A percentile compares a stretch with the other conserved stretches of the same genome.
phyloP scores from a whole-genome alignment of 1,284 basidiomycete genomes.

The Limonomyces culmigenus region DNA sequence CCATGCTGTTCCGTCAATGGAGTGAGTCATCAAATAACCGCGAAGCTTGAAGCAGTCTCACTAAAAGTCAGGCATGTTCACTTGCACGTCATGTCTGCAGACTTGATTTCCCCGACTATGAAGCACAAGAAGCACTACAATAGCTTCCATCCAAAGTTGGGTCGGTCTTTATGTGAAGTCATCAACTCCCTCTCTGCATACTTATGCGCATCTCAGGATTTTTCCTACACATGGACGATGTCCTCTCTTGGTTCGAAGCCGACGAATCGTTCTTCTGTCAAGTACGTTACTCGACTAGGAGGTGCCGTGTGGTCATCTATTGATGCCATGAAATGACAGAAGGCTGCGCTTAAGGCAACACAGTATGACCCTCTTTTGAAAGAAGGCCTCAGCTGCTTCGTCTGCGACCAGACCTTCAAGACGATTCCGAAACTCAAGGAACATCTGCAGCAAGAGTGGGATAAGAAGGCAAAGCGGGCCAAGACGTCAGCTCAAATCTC shows the following conservation, averaged over 20 bases:
- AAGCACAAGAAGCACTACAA: slow-evolving; percentile 94
- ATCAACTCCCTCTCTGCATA: neutral
- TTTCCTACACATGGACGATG: slow-evolving; percentile 26
- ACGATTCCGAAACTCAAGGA: slow-evolving; percentile 67
- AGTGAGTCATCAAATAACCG: slow-evolving; percentile 24
- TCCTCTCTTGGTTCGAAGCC: slow-evolving; percentile 60
- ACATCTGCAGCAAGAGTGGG: slow-evolving; percentile 53
- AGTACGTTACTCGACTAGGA: too few relatives aligned
- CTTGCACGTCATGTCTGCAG: slow-evolving; percentile 75
- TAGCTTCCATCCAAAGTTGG: slow-evolving; percentile 66
- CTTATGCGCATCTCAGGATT: neutral
- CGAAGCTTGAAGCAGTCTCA: slow-evolving; percentile 1
- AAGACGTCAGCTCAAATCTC: too few relatives aligned
- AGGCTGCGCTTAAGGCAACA: slow-evolving; percentile 25
- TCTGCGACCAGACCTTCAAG: slow-evolving; percentile 39
- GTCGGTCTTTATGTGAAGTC: too few relatives aligned
- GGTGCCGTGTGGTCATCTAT: too few relatives aligned
- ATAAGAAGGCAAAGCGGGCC: slow-evolving; percentile 21
- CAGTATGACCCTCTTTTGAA: slow-evolving; percentile 56
- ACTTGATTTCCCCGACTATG: slow-evolving; percentile 57
- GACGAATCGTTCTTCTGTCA: slow-evolving; percentile 31
- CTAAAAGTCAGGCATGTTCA: slow-evolving; percentile 56
- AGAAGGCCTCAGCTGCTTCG: slow-evolving; percentile 49
- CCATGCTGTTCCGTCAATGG: slow-evolving; percentile 70
- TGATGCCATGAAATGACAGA: too few relatives aligned